These are phyloP conservation scores for Gynostemma pentaphyllum DNA, from an alignment of 306 rosid genomes.

Conservation along the genomic window DNA sequence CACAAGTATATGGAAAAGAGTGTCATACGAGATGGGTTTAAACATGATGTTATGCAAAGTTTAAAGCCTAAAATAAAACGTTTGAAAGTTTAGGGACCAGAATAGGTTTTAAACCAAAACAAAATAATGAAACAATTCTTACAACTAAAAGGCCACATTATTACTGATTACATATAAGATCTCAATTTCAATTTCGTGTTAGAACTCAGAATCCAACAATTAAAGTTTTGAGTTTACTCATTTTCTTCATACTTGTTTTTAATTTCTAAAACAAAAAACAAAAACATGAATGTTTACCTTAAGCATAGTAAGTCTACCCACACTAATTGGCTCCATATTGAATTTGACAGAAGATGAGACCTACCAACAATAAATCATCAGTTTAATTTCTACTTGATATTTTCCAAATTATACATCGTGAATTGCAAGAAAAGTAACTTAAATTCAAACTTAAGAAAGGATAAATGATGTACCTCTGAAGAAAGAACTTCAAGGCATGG, in stretches of 20 bases:
- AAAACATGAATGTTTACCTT: slow-evolving; percentile 35
- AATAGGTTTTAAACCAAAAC: too few species aligned
- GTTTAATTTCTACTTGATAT: not conserved
- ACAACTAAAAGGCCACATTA: not conserved
- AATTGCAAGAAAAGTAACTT: too few species aligned
- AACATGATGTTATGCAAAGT: too few species aligned
- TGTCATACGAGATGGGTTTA: too few species aligned
- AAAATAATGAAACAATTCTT: not conserved
- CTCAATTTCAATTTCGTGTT: not conserved
- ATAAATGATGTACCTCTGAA: slow-evolving; percentile 46
- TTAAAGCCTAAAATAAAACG: too few species aligned
- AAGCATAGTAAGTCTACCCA: slow-evolving; percentile 54
- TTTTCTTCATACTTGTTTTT: too few species aligned
- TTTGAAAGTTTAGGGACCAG: too few species aligned
- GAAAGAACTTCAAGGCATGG: slow-evolving; percentile 58
- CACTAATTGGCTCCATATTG: slow-evolving; percentile 30
- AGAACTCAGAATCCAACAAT: not conserved
- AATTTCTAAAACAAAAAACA: not conserved
- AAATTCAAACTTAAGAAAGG: too few species aligned
- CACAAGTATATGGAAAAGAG: too few species aligned
- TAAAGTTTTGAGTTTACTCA: too few species aligned
- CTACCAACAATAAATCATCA: slow-evolving; percentile 3
- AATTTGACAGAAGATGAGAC: not conserved
- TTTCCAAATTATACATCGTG: not conserved
- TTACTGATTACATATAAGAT: not conserved